Conservation (phyloP, 2,329 filamentous ascomycete species). For the Exophiala sp. region DNA sequence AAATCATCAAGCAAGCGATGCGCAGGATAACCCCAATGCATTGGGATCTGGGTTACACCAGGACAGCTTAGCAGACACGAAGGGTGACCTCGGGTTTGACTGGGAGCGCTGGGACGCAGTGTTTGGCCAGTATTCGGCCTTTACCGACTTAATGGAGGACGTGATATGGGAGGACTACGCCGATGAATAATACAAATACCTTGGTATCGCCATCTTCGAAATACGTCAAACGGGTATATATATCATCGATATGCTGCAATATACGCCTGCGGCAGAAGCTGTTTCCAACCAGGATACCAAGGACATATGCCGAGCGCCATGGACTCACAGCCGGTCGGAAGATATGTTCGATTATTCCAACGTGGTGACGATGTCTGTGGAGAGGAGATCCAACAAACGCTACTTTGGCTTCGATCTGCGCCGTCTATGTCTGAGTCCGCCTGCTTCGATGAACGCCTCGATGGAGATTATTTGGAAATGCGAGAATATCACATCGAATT, state of each 20-base stretch:
- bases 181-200: conserved; percentile 3
- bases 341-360: conserved; percentile 8
- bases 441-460: conserved; percentile 5
- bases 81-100: conserved; percentile 39
- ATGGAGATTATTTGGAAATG: conserved; percentile 1
- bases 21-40: neutral
- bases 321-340: too few species aligned
- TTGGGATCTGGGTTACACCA: neutral
- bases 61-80: neutral
- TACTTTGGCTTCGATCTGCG: conserved; percentile 1
- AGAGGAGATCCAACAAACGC: neutral
- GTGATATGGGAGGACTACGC: conserved; percentile 16
- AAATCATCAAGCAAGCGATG: neutral
- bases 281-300: too few species aligned
- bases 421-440: conserved; percentile 8
- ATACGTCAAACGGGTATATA: too few species aligned
- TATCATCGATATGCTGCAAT: neutral
- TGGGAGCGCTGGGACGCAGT: conserved; percentile 48
- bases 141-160: conserved; percentile 28
- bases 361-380: conserved; percentile 4
- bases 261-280: too few species aligned
- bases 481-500: conserved; percentile 1
- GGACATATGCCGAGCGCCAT: too few species aligned
- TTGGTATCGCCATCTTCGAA: neutral
- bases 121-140: conserved; percentile 39